phyloP scores from a whole-genome alignment of 2,329 filamentous ascomycete species.

The Blumeria graminis region DNA sequence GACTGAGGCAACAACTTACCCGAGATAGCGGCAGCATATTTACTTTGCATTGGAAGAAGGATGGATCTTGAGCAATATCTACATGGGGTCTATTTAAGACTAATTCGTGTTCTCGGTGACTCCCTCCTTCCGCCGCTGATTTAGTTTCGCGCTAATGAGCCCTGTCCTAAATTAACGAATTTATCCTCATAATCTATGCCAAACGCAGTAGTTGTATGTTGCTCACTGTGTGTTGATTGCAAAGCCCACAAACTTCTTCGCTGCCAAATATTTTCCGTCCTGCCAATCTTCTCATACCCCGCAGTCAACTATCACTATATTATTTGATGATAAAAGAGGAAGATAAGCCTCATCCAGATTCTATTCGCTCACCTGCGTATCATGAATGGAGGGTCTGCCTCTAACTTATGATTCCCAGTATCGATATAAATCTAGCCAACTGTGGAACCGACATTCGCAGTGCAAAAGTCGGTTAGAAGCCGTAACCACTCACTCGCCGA shows the following conservation, averaged over 20 bases:
- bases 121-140: background rate
- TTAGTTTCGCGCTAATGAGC: background rate
- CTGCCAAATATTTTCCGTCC: background rate
- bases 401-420: slow-evolving; percentile 14
- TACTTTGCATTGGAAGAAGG: too few species aligned
- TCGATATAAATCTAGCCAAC: slow-evolving; percentile 15
- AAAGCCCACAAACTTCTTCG: background rate
- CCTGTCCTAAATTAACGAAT: background rate
- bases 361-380: slow-evolving; percentile 3
- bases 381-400: slow-evolving; percentile 16
- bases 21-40: too few species aligned
- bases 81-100: background rate
- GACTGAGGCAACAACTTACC: too few species aligned
- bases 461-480: slow-evolving; percentile 14
- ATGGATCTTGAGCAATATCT: too few species aligned
- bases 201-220: background rate
- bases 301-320: background rate
- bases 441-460: slow-evolving; percentile 16
- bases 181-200: background rate
- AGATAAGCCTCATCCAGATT: background rate
- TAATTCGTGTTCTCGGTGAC: background rate
- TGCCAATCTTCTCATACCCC: background rate
- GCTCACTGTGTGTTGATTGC: background rate
- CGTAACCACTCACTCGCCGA: slow-evolving; percentile 8
- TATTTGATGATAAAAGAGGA: background rate